Conservation (phyloP, 2,329 filamentous ascomycete species). For the Ophiostoma tasmaniense region DNA sequence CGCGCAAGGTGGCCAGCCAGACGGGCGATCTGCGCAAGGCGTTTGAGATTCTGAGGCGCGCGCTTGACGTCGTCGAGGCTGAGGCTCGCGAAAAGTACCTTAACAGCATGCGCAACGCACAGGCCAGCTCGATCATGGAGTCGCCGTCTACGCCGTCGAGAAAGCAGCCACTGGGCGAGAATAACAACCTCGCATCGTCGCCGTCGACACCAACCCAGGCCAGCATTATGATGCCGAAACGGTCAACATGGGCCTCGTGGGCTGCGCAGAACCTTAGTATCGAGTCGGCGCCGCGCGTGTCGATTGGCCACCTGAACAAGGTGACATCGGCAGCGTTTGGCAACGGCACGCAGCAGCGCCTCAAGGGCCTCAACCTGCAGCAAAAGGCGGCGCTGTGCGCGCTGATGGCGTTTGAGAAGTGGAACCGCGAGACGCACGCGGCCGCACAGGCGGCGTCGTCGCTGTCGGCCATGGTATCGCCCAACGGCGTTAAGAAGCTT, state of each 20-base stretch:
- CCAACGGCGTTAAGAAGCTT: conserved; percentile 16
- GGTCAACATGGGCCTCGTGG: conserved; percentile 34
- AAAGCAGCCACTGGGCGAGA: conserved; percentile 64
- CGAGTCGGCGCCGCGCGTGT: conserved; percentile 77
- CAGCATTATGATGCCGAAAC: conserved; percentile 25
- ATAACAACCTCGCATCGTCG: conserved; percentile 59
- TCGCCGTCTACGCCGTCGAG: conserved; percentile 37
- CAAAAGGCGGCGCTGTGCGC: conserved; percentile 93
- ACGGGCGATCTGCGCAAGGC: conserved; percentile 91
- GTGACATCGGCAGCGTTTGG: conserved; percentile 85
- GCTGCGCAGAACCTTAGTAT: conserved; percentile 57
- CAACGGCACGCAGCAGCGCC: conserved; percentile 75
- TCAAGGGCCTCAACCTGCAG: conserved; percentile 84
- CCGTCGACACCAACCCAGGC: conserved; percentile 27
- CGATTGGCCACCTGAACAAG: conserved; percentile 83
- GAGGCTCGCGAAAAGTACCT: conserved; percentile 71
- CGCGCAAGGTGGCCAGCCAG: conserved; percentile 88
- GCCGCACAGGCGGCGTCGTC: conserved; percentile 6
- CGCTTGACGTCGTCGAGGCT: conserved; percentile 78
- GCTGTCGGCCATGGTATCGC: conserved; percentile 3
- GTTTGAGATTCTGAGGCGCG: conserved; percentile 85
- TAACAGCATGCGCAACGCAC: conserved; percentile 37
- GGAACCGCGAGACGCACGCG: conserved; percentile 47
- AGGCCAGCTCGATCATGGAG: not conserved
- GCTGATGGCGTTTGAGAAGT: conserved; percentile 76